Base-by-base conservation (phyloP, 2,329 filamentous ascomycete species). In the Magnaporthales sp. region DNA sequence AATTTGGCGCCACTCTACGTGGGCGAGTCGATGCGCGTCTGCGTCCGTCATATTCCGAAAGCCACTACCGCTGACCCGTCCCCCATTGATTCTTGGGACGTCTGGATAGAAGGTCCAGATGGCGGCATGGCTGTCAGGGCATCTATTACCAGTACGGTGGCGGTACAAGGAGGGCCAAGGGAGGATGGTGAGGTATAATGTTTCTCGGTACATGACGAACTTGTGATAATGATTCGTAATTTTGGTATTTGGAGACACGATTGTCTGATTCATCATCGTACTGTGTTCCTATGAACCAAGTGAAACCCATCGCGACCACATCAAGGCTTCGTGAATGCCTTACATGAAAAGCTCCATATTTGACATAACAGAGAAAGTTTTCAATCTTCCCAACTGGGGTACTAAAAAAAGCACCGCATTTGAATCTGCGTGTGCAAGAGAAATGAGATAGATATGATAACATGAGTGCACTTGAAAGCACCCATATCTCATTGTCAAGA, bases 1-100 rank as follows among this genome's bases (percentile, higher is more conserved):
- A 97, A 97, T 75, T 76, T 96, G 29, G 86, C 89, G 10, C 93
- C 94, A 15, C 79, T 98, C 24, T 96, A 92, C 75, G 91, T 88
- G 31, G 81, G 85, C 60, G 90, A 95, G 75, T 76, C 84, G 64
- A 81, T 96, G 77, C 86, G 77, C 31, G 81, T 97, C 4, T 94
- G 91, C 72, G 83, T 89, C 15, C 83, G 84, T 69, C 80, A 76
- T 67, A 79, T 70, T 13, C 69, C 77, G 64, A 76, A 76, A n/a
- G 77, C 71, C 76, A 75, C 67, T 72, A 79, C 68, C 70, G 78
- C 67, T 80, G 75, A 77, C 77, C 74, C 66, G 76, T 79, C 72
- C 78, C 74, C 15, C 76, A 74, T 7, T 13, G 56, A 60, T 13
- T 77, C 73, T 56, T 89, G 83, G 81, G 84, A 88, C 69, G 80